Percentiles rank a stretch among this genome's conserved stretches.
Evolutionary conservation across 179 eudicot genomes (phyloP).

Genomic region (Drosera spatulata): DNA sequence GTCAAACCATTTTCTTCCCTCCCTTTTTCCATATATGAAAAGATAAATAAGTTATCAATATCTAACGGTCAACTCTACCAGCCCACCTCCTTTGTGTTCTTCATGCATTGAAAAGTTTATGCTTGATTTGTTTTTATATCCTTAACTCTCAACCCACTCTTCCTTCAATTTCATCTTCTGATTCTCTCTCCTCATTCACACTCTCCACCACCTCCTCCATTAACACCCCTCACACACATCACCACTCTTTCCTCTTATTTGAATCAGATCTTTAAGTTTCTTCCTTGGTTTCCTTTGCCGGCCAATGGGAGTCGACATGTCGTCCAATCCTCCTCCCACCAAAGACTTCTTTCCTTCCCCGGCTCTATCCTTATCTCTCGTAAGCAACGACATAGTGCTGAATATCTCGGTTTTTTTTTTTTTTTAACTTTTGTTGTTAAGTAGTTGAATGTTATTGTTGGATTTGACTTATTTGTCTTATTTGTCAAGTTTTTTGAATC

Average conservation of each 20-base stretch:
- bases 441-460: too few relatives aligned
- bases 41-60: too few relatives aligned
- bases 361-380: slow-evolving; percentile 82
- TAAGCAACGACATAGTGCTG: slow-evolving; percentile 7
- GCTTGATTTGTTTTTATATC: slow-evolving; percentile 37
- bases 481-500: too few relatives aligned
- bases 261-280: slow-evolving; percentile 1
- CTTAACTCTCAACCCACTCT: slow-evolving; percentile 27
- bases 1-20: too few relatives aligned
- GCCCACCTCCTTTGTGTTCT: slow-evolving; percentile 12
- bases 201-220: neutral
- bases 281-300: neutral
- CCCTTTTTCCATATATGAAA: too few relatives aligned
- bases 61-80: slow-evolving; percentile 49
- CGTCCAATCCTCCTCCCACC: slow-evolving; percentile 22
- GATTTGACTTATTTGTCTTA: too few relatives aligned
- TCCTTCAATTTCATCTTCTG: slow-evolving; percentile 14
- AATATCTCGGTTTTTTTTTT: neutral
- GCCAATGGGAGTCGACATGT: slow-evolving; percentile 61
- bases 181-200: neutral
- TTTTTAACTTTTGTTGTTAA: neutral
- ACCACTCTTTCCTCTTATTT: too few relatives aligned
- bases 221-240: neutral
- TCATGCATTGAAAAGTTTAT: neutral
- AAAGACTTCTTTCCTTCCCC: slow-evolving; percentile 61